Base-by-base conservation (phyloP, 306 rosid species). In the Acacia acuminata region DNA sequence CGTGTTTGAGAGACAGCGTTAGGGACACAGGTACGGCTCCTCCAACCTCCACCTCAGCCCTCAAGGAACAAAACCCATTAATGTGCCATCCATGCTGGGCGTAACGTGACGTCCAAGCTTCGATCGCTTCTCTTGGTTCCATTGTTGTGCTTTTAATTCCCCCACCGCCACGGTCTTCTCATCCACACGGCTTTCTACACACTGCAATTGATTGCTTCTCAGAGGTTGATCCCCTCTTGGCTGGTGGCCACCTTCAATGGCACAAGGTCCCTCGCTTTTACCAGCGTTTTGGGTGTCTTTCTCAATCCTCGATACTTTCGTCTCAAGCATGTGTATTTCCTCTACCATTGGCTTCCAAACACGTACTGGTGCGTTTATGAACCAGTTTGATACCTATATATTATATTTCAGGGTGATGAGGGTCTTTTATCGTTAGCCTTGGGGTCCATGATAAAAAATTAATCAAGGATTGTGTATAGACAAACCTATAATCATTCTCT, bases 301-400 rank as follows among this genome's bases (percentile, higher is more conserved):
- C 2, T 71, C 76, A 64, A 81, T 91, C 8, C 79, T 55, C 40
- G 79, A 22, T 61, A 91, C 94, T 84, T 90, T 89, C 30, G 93
- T 91, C 74, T 96, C 99, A 0, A 96, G 97, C 91, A 81, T 86
- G 91, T 96, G 98, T 81, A 96, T 96, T 88, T 96, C 99, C 77
- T 96, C 99, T 36, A 96, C 99, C 99, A 96, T 94, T 32, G 99
- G 98, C 87, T 94, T 96, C 99, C 98, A 96, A 2, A 96, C 94
- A 4, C 99, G 94, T n/a, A 96, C 99, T 55, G 98, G 85, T 1
- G 99, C 99, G 73, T 96, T 96, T 74, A 96, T 93, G 82, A 96
- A 96, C 99, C 99, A 96, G 78, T 96, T 96, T 17, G 99, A 96
- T 27, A 96, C 98, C 99, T 96, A 77, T 34, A 77, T 34, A 77